Evolutionary conservation across 2,329 filamentous ascomycete species (phyloP).

Genomic region (Periconia macrospinosa): DNA sequence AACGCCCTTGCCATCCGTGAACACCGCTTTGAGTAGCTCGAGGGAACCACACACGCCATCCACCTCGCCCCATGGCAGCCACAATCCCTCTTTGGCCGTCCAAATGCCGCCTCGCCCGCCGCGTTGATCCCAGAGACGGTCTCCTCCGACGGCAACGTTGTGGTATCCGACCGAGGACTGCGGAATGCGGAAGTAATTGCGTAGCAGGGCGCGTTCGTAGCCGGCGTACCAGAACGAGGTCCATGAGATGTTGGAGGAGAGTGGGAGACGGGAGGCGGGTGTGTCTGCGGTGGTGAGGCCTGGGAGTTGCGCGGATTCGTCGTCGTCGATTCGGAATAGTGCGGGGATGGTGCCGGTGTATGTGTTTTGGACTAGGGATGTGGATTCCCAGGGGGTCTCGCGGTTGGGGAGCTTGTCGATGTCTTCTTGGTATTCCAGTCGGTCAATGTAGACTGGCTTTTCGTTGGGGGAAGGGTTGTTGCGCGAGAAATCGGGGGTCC

Average conservation of each 20-base stretch:
- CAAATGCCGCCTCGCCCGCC: constrained; percentile 58
- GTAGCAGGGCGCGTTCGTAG: constrained; percentile 53
- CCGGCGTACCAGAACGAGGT: constrained; percentile 53
- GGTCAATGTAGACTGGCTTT: constrained; percentile 33
- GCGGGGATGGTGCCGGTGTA: constrained; percentile 52
- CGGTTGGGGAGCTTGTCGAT: constrained; percentile 50
- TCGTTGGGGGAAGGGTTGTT: constrained; percentile 32
- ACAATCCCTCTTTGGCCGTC: constrained; percentile 51
- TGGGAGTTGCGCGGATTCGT: background rate
- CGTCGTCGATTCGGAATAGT: constrained; percentile 42
- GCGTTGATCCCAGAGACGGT: constrained; percentile 52
- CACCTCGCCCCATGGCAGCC: constrained; percentile 54
- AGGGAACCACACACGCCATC: constrained; percentile 37
- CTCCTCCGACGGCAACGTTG: constrained; percentile 49
- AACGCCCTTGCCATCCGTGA: constrained; percentile 51
- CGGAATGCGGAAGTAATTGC: constrained; percentile 51
- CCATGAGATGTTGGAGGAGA: constrained; percentile 42
- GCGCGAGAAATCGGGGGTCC: constrained; percentile 24
- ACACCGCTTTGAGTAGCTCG: constrained; percentile 48
- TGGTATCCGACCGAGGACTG: constrained; percentile 48
- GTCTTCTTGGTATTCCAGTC: constrained; percentile 23
- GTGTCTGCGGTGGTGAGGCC: background rate
- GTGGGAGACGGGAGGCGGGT: constrained; percentile 8
- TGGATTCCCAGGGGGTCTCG: constrained; percentile 45
- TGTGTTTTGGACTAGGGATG: constrained; percentile 53